These are phyloP conservation scores for Colletotrichum sp. DNA, from an alignment of 2,329 filamentous ascomycete species.

Conservation along the genomic window DNA sequence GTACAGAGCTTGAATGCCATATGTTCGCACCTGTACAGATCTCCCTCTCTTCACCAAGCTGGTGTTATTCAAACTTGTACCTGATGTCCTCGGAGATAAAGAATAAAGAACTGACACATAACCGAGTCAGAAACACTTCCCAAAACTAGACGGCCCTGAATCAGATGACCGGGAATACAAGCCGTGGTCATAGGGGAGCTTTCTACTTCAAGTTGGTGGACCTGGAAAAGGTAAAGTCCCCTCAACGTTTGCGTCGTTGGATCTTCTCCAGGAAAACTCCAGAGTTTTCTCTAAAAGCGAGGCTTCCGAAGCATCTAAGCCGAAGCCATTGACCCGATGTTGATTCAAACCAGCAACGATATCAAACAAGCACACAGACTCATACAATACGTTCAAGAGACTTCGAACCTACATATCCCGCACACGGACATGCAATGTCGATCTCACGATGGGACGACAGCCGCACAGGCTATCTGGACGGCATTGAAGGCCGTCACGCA, in stretches of 20 bases:
- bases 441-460: not conserved
- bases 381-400: not conserved
- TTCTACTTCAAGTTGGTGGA: not conserved
- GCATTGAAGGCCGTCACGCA: not conserved
- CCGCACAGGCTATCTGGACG: not conserved
- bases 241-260: not conserved
- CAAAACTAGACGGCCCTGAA: rapidly evolving
- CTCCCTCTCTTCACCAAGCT: not conserved
- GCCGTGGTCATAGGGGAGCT: not conserved
- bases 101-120: not conserved
- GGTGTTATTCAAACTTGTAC: rapidly evolving
- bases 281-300: not conserved
- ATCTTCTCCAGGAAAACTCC: not conserved
- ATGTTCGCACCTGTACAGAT: not conserved
- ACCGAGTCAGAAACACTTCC: not conserved
- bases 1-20: not conserved
- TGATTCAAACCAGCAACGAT: not conserved
- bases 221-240: not conserved
- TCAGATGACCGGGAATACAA: not conserved
- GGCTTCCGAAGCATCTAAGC: not conserved
- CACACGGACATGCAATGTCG: not conserved
- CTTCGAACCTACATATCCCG: not conserved
- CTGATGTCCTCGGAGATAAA: not conserved
- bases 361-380: not conserved
- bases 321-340: not conserved